Base-by-base conservation (phyloP, 768 basidiomycete genomes). In the Pisolithus tinctorius region DNA sequence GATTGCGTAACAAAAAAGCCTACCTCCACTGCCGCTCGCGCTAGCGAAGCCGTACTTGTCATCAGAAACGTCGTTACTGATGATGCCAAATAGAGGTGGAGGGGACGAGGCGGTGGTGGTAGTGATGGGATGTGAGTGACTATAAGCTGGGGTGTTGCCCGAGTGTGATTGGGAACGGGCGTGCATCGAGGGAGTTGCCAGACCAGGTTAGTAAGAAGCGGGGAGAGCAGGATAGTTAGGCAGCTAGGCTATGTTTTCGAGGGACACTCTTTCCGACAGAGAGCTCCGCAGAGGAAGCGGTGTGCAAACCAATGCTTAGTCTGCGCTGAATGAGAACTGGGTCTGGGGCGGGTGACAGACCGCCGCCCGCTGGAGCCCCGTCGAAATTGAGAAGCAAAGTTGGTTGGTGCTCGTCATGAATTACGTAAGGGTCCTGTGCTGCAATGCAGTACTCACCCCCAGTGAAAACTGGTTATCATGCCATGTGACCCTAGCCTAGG, bases 231-330 rank as follows among this genome's bases (percentile, higher is more conserved):
- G 20, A 20, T 20, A 20, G 2, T 20, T 20, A 20, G 20, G 69
- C 66, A 1, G 73, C 80, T 60, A 86, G 83, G 62, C 82, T 83
- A 52, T 85, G 75, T 66, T 87, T 87, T 36, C 83, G 72, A 1
- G 84, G 82, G 9, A 84, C 74, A 41, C 77, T 76, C 47, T 82
- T 77, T 51, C 73, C 67, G 9, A 73, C 71, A 1, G 44, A 51
- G 37, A 68, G 58, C 7, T 81, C 76, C 23, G 80, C 76, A 26
- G 79, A 73, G 20, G 82, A 74, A 17, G 68, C 56, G 25, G 65
- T 69, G 52, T 71, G 72, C 4, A 65, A 65, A 50, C 68, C 65
- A 11, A 71, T 65, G 40, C 70, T 67, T 25, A 72, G 73, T 14
- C 73, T 66, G 43, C 65, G 59, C 46, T 64, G 69, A 52, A 50